Evolutionary conservation across 257 asterid genomes (phyloP).

Genomic region (Asclepias syriaca): DNA sequence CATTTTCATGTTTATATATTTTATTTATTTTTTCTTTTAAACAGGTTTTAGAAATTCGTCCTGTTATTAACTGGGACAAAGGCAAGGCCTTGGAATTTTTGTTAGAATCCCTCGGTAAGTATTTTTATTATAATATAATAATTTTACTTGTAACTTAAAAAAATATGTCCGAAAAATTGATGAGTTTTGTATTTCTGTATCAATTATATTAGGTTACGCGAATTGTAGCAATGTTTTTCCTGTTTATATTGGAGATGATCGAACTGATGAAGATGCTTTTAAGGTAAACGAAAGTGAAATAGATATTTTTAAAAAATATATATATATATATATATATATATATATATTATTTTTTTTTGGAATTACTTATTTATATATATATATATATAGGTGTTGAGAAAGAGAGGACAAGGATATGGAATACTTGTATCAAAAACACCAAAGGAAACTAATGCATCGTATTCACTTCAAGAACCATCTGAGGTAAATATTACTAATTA

Average conservation of each 20-base stretch:
- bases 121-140: background rate
- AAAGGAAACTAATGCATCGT: constrained; percentile 76
- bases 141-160: too few species aligned
- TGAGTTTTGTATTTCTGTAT: too few species aligned
- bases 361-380: background rate
- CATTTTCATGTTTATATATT: constrained; percentile 11
- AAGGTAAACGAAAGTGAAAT: constrained; percentile 27
- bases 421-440: constrained; percentile 82
- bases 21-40: too few species aligned
- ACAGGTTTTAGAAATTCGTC: constrained; percentile 90
- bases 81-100: constrained; percentile 95
- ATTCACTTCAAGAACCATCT: constrained; percentile 80
- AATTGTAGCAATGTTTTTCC: constrained; percentile 65
- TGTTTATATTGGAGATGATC: constrained; percentile 85
- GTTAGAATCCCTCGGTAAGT: constrained; percentile 82
- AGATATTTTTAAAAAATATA: too few species aligned
- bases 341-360: too few species aligned
- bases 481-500: constrained; percentile 39
- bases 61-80: constrained; percentile 95
- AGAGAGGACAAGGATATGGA: constrained; percentile 83
- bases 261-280: constrained; percentile 89
- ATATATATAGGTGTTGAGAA: constrained; percentile 48
- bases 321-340: too few species aligned
- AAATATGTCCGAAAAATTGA: too few species aligned
- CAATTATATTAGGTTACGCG: constrained; percentile 32